These are phyloP conservation scores for Cytospora mali DNA, from an alignment of 2,329 filamentous ascomycete species.

Conservation along the genomic window DNA sequence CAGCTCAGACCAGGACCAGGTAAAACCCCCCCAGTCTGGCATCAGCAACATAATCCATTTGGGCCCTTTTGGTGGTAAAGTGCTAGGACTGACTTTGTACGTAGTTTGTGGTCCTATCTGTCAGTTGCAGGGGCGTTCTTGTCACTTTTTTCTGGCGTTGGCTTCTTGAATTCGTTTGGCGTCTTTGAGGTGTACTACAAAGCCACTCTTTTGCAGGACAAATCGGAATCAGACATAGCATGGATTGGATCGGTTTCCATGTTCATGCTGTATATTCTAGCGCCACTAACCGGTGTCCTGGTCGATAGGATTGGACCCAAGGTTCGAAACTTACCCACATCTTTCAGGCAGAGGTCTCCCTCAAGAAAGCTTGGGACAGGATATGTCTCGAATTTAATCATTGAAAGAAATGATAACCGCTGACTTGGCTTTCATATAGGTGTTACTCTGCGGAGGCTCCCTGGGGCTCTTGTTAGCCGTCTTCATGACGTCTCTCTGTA, in stretches of 20 bases:
- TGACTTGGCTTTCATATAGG: not conserved
- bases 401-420: too few species aligned
- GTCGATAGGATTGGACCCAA: constrained; percentile 38
- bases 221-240: constrained; percentile 37
- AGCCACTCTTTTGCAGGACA: constrained; percentile 27
- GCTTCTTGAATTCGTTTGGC: constrained; percentile 40
- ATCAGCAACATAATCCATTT: not conserved
- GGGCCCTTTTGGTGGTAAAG: not conserved
- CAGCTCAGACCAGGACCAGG: not conserved
- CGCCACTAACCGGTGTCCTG: constrained; percentile 35
- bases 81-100: not conserved
- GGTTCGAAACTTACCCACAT: constrained; percentile 12
- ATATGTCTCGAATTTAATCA: not conserved
- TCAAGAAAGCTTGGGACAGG: not conserved
- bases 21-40: not conserved
- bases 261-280: constrained; percentile 35
- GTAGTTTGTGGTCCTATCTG: not conserved
- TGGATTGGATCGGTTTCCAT: constrained; percentile 40
- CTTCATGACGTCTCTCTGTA: constrained; percentile 53
- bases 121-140: not conserved
- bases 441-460: constrained; percentile 27
- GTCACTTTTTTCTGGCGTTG: constrained; percentile 36
- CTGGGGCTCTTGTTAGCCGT: constrained; percentile 5
- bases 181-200: constrained; percentile 40
- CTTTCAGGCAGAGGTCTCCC: too few species aligned